Base-by-base conservation (phyloP, 1,284 basidiomycete species). In the Hemileia vastatrix region DNA sequence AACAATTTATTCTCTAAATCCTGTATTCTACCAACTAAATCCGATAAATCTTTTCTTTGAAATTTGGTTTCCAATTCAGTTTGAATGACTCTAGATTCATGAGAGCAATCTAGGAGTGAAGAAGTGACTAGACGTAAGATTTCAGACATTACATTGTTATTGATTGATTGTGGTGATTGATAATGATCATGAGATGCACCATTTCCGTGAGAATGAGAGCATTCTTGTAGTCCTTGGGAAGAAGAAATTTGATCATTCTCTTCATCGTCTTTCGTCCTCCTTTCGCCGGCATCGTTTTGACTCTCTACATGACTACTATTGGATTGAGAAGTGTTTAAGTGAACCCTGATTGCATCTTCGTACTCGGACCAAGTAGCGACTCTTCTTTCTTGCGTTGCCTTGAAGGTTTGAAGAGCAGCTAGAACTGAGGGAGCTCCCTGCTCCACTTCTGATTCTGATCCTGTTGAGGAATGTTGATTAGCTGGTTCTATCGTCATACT, bases 341-440 rank as follows among this genome's bases (percentile, higher is more conserved):
- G 68, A 6, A 53, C 63, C 2, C 58, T 51, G 18, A 70, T 63
- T 1, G 68, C 69, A 57, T 70, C 69, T 18, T 70, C 67, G 67
- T 70, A 70, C 50, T 70, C 69, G 5, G 62, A 48, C 69, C 69
- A 70, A 3, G 68, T 57, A 6, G 50, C 23, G 21, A 70, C 58
- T 13, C 69, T 57, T n/a, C 66, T 64, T 27, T 69, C 69, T 51
- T 70, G 69, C 9, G 63, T 65, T 52, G 68, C 67, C 43, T 64
- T 69, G 36, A 70, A 67, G 1, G 68, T 65, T 52, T 63, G 36
- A 40, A 40, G 36, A 40, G 36, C 36, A 11, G 36, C 36, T 40
- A 40, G 36, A 40, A 40, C 15, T 40, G 36, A 40, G 8, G 36
- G 36, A 15, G 36, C 36, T 40, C 36, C 36, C 8, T 9, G 8